These are phyloP conservation scores for Zygosaccharomyces lentus DNA, from an alignment of 805 yeast genomes.

Conservation along the genomic window DNA sequence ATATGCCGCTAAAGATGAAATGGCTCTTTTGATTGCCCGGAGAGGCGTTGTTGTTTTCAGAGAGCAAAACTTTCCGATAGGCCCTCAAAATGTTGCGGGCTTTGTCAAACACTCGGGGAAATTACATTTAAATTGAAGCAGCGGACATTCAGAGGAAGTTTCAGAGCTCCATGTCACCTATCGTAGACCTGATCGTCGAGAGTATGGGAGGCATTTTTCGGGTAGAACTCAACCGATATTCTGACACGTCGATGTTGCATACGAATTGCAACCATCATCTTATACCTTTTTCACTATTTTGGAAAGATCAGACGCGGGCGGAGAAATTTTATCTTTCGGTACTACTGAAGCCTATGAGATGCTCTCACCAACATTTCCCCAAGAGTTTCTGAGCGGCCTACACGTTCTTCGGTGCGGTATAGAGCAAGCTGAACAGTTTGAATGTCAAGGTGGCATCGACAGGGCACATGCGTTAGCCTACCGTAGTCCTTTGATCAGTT, in stretches of 20 bases:
- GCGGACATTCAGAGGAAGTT: no score
- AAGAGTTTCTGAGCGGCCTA: slow-evolving; percentile 51
- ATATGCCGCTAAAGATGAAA: no score
- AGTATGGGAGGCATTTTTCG: no score
- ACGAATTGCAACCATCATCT: slow-evolving; percentile 68
- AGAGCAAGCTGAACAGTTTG: slow-evolving; percentile 60
- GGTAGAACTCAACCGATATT: no score
- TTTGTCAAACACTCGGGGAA: no score
- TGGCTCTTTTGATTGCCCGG: no score
- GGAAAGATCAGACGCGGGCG: slow-evolving; percentile 61
- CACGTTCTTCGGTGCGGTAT: slow-evolving; percentile 65
- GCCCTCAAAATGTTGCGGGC: no score
- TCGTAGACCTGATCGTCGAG: no score
- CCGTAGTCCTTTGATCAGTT: slow-evolving; percentile 61
- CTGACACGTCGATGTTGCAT: slow-evolving; percentile 76
- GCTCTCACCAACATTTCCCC: slow-evolving; percentile 57
- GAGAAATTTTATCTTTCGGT: slow-evolving; percentile 69
- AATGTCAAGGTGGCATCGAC: slow-evolving; percentile 55
- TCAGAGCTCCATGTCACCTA: no score
- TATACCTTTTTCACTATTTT: slow-evolving; percentile 60
- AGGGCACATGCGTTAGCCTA: slow-evolving; percentile 54
- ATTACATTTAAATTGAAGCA: no score
- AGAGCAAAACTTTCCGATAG: no score
- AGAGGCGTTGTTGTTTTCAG: no score
- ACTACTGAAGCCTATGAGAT: slow-evolving; percentile 64